These are phyloP conservation scores for Hericium erinaceus DNA, from an alignment of 768 basidiomycete genomes.

Conservation along the genomic window DNA sequence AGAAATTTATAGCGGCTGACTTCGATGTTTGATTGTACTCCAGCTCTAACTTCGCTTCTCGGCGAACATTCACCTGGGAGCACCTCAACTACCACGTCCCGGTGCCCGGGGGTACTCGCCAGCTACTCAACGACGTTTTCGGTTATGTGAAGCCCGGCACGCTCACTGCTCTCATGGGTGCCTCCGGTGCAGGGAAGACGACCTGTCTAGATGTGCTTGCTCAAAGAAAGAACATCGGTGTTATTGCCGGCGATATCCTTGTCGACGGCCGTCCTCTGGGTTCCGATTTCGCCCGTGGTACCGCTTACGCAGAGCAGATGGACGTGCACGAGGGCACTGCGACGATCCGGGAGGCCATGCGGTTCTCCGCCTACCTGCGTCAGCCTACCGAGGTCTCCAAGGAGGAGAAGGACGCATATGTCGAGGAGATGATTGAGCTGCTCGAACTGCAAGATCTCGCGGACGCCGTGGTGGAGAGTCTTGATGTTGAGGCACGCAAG, in stretches of 20 bases:
- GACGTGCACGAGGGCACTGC: slow-evolving; percentile 78
- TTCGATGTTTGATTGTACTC: not conserved
- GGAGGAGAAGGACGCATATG: slow-evolving; percentile 71
- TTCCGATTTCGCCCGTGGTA: slow-evolving; percentile 33
- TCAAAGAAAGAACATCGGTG: slow-evolving; percentile 63
- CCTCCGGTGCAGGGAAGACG: slow-evolving; percentile 73
- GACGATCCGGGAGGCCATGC: slow-evolving; percentile 77
- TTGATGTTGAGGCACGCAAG: slow-evolving; percentile 66
- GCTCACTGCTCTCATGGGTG: slow-evolving; percentile 86
- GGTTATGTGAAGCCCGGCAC: slow-evolving; percentile 83
- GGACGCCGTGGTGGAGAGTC: slow-evolving; percentile 70
- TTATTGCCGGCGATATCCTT: slow-evolving; percentile 53
- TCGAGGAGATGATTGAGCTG: slow-evolving; percentile 76
- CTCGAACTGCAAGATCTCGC: slow-evolving; percentile 78
- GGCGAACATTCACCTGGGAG: slow-evolving; percentile 76
- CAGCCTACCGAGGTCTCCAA: slow-evolving; percentile 59
- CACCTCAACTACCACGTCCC: slow-evolving; percentile 70
- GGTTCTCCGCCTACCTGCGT: slow-evolving; percentile 78
- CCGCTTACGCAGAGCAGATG: slow-evolving; percentile 46
- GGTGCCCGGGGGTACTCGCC: slow-evolving; percentile 45
- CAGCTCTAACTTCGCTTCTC: slow-evolving; percentile 1
- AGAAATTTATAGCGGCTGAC: not conserved
- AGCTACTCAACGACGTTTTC: slow-evolving; percentile 64
- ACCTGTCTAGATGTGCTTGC: slow-evolving; percentile 71
- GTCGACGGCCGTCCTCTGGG: slow-evolving; percentile 57